phyloP scores from a whole-genome alignment of 495 filamentous ascomycete species.

The Margaritispora aquatica region DNA sequence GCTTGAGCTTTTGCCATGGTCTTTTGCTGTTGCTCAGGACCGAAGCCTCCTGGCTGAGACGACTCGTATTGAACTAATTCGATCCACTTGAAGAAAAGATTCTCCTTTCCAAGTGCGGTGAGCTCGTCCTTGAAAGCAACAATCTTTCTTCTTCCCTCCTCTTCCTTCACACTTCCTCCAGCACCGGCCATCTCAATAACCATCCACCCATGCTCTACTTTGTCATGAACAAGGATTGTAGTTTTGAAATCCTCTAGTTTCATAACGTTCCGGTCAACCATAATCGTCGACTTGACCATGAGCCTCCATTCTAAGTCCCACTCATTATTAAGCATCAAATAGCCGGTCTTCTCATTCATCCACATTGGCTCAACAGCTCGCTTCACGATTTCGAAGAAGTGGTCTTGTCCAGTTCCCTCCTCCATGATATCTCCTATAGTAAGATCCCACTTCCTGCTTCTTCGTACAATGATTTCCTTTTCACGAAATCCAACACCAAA shows the following conservation, averaged over 20 bases:
- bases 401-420: constrained; percentile 14
- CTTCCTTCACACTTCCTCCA: constrained; percentile 47
- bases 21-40: constrained; percentile 55
- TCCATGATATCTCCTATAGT: constrained; percentile 29
- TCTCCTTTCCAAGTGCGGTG: constrained; percentile 67
- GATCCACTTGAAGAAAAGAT: constrained; percentile 79
- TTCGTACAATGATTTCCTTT: constrained; percentile 68
- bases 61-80: constrained; percentile 82
- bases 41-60: constrained; percentile 65
- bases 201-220: constrained; percentile 62
- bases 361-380: constrained; percentile 55
- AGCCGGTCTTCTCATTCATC: constrained; percentile 65
- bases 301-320: constrained; percentile 77
- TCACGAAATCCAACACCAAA: constrained; percentile 61
- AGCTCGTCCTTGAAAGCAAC: constrained; percentile 67
- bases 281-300: constrained; percentile 61
- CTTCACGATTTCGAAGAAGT: constrained; percentile 30
- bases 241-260: constrained; percentile 53
- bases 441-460: constrained; percentile 52
- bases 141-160: constrained; percentile 53
- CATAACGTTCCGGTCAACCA: constrained; percentile 55
- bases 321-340: constrained; percentile 66
- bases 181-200: constrained; percentile 41
- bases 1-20: constrained; percentile 58
- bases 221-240: constrained; percentile 58